Base-by-base conservation (phyloP, 2,329 filamentous ascomycete genomes). In the Juglanconis sp. region DNA sequence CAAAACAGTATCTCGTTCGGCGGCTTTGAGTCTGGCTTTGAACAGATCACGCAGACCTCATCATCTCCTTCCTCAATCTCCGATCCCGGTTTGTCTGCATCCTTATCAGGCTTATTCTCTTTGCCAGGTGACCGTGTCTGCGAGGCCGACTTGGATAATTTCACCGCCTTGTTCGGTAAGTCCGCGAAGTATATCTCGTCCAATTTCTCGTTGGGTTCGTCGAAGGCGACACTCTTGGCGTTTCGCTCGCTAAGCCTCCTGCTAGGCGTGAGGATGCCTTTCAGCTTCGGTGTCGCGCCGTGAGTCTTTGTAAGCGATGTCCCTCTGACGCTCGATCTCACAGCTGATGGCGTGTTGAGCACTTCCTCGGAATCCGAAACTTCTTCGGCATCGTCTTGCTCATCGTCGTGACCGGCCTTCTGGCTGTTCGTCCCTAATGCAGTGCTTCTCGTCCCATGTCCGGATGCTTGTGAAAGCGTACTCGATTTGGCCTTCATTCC, bases 1-100 rank as follows among this genome's bases (percentile, higher is more conserved):
- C 86, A 88, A 40, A 88, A 79, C 8, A 88, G 74, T 38, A 88
- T 88, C 67, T 86, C 78, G 68, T 88, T 88, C 1, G 82, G 82
- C 2, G 77, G 72, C 40, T 79, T 75, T 0, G 84, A 87, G 62
- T 87, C 79, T 0, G 82, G 80, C 58, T 81, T 81, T 42, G 74
- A 76, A 69, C 86, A 88, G 40, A 88, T 77, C 17, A 73, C 75
- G 66, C 86, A 88, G 0, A 83, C 76, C 17, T 84, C 83, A 49
- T 85, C 80, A 3, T 75, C 74, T 9, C 70, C 71, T 10, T 74
- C 72, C 17, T 71, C 68, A 10, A 69, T 66, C 64, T 76, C 66
- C n/a, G 35, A 50, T 15, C 74, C 71, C 32, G 72, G 69, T 2
- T 68, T 69, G 24, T 65, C 66, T 32, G 57, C 49, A 10, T 67